Conservation (phyloP, 2,329 filamentous ascomycete species). For the Pseudocercospora musae region DNA sequence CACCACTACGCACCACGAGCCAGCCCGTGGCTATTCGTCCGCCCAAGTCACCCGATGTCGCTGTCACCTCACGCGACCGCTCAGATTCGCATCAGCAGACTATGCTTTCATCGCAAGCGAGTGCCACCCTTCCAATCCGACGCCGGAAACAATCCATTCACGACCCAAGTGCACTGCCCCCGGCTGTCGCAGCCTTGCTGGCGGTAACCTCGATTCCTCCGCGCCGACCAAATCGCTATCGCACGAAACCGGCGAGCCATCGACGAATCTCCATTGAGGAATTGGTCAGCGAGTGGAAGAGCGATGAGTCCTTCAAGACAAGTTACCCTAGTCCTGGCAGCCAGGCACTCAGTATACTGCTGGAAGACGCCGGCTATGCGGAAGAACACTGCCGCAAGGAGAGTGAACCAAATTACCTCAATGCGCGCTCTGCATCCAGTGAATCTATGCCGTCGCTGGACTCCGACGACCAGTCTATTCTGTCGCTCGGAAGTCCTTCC, state of each 20-base stretch:
- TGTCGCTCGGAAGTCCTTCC: conserved; percentile 43
- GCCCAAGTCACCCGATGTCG: conserved; percentile 33
- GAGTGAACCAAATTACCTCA: conserved; percentile 42
- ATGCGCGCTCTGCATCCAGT: conserved; percentile 53
- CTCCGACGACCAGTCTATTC: conserved; percentile 45
- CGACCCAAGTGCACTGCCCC: conserved; percentile 47
- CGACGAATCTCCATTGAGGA: conserved; percentile 54
- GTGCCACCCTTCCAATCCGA: conserved; percentile 19
- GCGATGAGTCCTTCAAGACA: conserved; percentile 40
- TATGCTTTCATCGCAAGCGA: conserved; percentile 24
- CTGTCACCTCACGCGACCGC: conserved; percentile 27
- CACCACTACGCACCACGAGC: conserved; percentile 35
- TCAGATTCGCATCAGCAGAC: conserved; percentile 31
- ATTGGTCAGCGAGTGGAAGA: conserved; percentile 54
- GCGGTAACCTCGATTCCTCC: conserved; percentile 59
- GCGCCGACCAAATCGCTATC: conserved; percentile 41
- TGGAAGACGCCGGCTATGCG: conserved; percentile 53
- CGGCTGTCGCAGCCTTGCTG: conserved; percentile 57
- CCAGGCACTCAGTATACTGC: conserved; percentile 50
- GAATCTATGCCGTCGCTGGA: conserved; percentile 58
- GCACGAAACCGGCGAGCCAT: conserved; percentile 39
- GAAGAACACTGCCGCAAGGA: conserved; percentile 36
- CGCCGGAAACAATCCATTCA: conserved; percentile 32
- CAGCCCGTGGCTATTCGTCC: conserved; percentile 44
- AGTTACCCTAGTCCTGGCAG: conserved; percentile 29